Evolutionary conservation across 2,329 filamentous ascomycete species (phyloP).

Genomic region (Trichoderma polysporum): DNA sequence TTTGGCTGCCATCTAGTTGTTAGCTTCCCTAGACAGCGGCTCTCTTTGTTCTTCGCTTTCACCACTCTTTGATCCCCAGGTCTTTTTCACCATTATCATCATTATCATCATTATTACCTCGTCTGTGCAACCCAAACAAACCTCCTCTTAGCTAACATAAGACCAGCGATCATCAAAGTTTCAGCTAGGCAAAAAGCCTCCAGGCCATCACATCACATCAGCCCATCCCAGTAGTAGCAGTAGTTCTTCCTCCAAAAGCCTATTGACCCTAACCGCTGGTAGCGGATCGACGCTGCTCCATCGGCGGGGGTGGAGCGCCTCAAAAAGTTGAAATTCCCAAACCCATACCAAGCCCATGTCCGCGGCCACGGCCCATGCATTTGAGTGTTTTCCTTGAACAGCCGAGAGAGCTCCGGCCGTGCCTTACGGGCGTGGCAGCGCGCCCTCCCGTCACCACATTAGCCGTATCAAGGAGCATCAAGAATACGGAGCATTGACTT

Average conservation of each 20-base stretch:
- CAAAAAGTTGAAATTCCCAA: not conserved
- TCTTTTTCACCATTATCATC: no score
- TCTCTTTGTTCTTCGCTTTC: not conserved
- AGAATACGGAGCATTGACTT: not conserved
- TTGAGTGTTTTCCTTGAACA: not conserved
- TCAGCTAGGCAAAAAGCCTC: not conserved
- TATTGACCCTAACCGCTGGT: slow-evolving; percentile 1
- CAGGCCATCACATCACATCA: not conserved
- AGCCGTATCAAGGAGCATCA: not conserved
- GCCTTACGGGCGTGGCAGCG: slow-evolving; percentile 7
- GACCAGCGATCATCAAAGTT: not conserved
- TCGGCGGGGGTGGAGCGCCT: slow-evolving; percentile 15
- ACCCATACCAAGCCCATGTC: not conserved
- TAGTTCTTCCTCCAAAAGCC: not conserved
- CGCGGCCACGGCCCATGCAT: not conserved
- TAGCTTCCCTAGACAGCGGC: not conserved
- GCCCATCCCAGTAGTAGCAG: not conserved
- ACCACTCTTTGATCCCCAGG: not conserved
- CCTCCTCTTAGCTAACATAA: not conserved
- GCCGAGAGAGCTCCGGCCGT: slow-evolving; percentile 13
- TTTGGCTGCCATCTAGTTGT: not conserved
- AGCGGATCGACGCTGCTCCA: slow-evolving; percentile 13
- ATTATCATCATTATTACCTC: not conserved
- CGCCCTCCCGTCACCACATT: not conserved
- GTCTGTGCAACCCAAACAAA: not conserved